A percentile compares a stretch with the other conserved stretches of the same genome.
These are phyloP conservation scores for Fragaria ananassa DNA, from an alignment of 306 rosid species.

Conservation along the genomic window DNA sequence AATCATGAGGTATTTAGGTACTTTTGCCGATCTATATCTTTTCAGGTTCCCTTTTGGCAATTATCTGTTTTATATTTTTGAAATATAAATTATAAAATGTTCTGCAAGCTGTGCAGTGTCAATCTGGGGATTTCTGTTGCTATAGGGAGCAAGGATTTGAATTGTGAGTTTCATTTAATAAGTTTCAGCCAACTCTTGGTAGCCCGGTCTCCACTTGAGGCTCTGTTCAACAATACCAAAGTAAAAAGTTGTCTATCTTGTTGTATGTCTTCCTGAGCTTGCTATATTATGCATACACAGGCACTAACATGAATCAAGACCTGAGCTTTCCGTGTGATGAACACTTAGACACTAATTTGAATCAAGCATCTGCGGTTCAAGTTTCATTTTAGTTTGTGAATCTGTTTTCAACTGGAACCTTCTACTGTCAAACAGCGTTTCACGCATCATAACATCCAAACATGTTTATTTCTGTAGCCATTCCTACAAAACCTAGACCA, in stretches of 20 bases:
- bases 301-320: neutral
- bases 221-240: neutral
- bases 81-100: neutral
- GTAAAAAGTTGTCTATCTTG: neutral
- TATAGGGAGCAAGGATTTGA: neutral
- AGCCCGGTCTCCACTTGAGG: neutral
- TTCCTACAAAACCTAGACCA: neutral
- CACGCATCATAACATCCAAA: neutral
- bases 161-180: neutral
- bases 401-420: neutral
- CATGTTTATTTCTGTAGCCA: neutral
- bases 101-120: neutral
- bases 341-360: neutral
- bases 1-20: neutral
- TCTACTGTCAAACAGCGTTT: neutral
- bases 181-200: neutral
- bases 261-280: neutral
- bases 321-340: neutral
- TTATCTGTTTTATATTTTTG: neutral
- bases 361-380: neutral
- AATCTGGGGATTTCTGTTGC: neutral
- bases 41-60: neutral
- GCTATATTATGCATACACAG: neutral
- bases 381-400: neutral
- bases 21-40: neutral